Percentiles rank a stretch among this genome's conserved stretches.
Evolutionary conservation across 306 rosid genomes (phyloP).

Genomic region (Lathyrus tuberosus): DNA sequence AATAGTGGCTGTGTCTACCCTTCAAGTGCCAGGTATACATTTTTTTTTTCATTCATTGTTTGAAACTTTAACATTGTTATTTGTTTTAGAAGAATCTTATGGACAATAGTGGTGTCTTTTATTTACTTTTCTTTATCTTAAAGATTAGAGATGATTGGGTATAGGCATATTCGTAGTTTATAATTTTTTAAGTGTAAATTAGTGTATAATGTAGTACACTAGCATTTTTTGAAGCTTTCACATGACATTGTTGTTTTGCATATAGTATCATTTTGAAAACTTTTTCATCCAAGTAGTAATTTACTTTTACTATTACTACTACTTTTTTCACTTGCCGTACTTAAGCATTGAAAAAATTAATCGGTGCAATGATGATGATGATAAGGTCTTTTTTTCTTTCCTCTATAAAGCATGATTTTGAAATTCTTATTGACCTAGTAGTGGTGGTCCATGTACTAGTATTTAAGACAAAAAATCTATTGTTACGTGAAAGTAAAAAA

Average conservation of each 20-base stretch:
- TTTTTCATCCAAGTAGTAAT: not conserved
- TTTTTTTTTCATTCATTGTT: not conserved
- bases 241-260: not conserved
- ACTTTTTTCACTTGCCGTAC: constrained; percentile 31
- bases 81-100: not conserved
- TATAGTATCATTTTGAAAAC: not conserved
- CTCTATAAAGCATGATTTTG: not conserved
- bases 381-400: too few relatives aligned
- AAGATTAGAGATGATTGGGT: not conserved
- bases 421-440: too few relatives aligned
- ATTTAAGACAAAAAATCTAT: not conserved
- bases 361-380: not conserved
- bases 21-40: constrained; percentile 69
- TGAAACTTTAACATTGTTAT: not conserved
- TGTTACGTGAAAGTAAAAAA: not conserved
- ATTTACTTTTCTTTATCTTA: constrained; percentile 11
- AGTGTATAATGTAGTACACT: not conserved
- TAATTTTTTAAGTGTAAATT: not conserved
- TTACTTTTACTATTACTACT: not conserved
- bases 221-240: constrained; percentile 5
- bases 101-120: constrained; percentile 16
- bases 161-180: constrained; percentile 22
- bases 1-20: constrained; percentile 67
- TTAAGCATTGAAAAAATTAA: not conserved
- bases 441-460: not conserved